Conservation (phyloP, 441 rosid genomes). For the Flueggea neowawraea region DNA sequence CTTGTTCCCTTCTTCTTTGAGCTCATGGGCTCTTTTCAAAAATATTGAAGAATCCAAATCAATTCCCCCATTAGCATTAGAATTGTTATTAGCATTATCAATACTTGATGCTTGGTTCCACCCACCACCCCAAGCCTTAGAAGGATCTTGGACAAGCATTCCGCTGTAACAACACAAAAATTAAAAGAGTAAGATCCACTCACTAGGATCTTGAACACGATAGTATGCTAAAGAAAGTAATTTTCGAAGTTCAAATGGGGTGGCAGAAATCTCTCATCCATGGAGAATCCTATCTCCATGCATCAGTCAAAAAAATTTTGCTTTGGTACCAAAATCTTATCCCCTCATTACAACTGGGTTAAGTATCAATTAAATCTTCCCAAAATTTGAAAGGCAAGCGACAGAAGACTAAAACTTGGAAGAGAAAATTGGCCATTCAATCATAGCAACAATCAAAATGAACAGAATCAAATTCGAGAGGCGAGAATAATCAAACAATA, state of each 20-base stretch:
- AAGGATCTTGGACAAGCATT: constrained; percentile 95
- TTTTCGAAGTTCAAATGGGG: neutral
- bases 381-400: too few species aligned
- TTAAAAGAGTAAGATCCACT: constrained; percentile 2
- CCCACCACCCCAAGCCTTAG: constrained; percentile 65
- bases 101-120: too few species aligned
- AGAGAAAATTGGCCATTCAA: too few species aligned
- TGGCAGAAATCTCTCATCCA: too few species aligned
- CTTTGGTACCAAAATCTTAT: too few species aligned
- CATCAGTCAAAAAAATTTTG: too few species aligned
- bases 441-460: neutral
- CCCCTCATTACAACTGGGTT: too few species aligned
- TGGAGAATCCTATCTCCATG: too few species aligned
- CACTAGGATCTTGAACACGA: neutral
- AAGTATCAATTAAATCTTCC: too few species aligned
- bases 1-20: constrained; percentile 90
- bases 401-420: too few species aligned
- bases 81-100: too few species aligned
- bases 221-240: too few species aligned
- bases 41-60: constrained; percentile 68
- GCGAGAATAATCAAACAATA: neutral
- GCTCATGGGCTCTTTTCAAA: constrained; percentile 87
- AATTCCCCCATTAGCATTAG: constrained; percentile 49
- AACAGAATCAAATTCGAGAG: neutral
- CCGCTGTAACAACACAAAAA: constrained; percentile 42